Evolutionary conservation across 495 filamentous ascomycete genomes (phyloP).

Genomic region (Lepraria neglecta): DNA sequence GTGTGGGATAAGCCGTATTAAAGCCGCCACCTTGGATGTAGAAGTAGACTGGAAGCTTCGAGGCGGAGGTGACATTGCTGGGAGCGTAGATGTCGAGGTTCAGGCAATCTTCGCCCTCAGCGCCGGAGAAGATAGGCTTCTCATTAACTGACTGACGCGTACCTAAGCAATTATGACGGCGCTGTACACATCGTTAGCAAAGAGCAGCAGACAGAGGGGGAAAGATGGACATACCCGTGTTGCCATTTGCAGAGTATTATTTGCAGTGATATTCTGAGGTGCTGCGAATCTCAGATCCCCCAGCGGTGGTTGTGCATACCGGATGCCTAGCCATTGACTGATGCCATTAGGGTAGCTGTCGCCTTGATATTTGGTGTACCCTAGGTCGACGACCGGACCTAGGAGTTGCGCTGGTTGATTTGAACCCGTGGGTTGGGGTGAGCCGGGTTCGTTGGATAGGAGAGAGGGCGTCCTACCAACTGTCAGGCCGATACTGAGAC

Average conservation of each 20-base stretch:
- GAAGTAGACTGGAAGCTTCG: slow-evolving; percentile 60
- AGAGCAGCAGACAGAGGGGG: not conserved
- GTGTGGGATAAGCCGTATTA: slow-evolving; percentile 59
- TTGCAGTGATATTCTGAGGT: slow-evolving; percentile 48
- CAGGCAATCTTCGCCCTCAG: slow-evolving; percentile 60
- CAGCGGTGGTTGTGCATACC: slow-evolving; percentile 56
- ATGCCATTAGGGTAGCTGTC: slow-evolving; percentile 40
- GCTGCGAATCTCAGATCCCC: slow-evolving; percentile 54
- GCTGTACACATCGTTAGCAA: slow-evolving; percentile 27
- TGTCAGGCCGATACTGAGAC: slow-evolving; percentile 17
- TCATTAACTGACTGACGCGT: slow-evolving; percentile 32
- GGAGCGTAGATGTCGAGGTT: slow-evolving; percentile 71
- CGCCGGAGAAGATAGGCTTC: slow-evolving; percentile 25
- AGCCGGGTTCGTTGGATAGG: not conserved
- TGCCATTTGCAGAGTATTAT: slow-evolving; percentile 40
- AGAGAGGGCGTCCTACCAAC: not conserved
- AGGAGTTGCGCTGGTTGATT: not conserved
- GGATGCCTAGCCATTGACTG: slow-evolving; percentile 59
- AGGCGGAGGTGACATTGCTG: slow-evolving; percentile 40
- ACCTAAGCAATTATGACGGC: slow-evolving; percentile 49
- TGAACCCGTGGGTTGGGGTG: not conserved
- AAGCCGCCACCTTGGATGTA: slow-evolving; percentile 78
- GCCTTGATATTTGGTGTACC: slow-evolving; percentile 41
- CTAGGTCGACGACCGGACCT: slow-evolving; percentile 36
- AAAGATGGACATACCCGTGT: slow-evolving; percentile 33